These are phyloP conservation scores for Mucor saturninus DNA, from an alignment of 371 early-diverging fungal species.

Conservation along the genomic window DNA sequence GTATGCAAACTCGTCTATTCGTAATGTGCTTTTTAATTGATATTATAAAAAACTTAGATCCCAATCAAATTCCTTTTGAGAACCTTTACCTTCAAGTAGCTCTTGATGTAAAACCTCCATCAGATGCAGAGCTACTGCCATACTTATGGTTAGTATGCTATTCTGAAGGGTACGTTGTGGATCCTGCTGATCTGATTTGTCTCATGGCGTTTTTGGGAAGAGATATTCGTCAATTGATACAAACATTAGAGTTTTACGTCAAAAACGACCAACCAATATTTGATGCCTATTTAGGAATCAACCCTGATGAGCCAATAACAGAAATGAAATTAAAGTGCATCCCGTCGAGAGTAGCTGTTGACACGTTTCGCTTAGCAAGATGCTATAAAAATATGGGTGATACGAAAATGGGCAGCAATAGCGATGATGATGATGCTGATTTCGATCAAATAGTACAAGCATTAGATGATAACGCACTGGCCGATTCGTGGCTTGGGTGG, in stretches of 20 bases:
- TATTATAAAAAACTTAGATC: slow-evolving; percentile 22
- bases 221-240: slow-evolving; percentile 42
- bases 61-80: slow-evolving; percentile 33
- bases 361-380: slow-evolving; percentile 22
- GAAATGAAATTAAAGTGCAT: slow-evolving; percentile 11
- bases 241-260: slow-evolving; percentile 33
- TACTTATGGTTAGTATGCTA: slow-evolving; percentile 49
- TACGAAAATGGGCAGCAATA: not conserved
- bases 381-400: slow-evolving; percentile 10
- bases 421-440: not conserved
- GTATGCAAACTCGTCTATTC: slow-evolving; percentile 36
- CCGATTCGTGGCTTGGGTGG: slow-evolving; percentile 15
- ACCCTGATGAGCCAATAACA: not conserved
- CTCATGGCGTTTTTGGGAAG: slow-evolving; percentile 32
- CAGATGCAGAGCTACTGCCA: slow-evolving; percentile 27
- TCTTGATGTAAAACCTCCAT: slow-evolving; percentile 28
- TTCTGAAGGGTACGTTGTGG: slow-evolving; percentile 40
- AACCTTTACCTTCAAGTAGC: slow-evolving; percentile 26
- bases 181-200: slow-evolving; percentile 35
- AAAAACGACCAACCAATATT: slow-evolving; percentile 15
- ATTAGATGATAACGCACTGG: slow-evolving; percentile 13
- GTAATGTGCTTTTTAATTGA: not conserved
- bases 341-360: slow-evolving; percentile 13
- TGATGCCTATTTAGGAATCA: slow-evolving; percentile 21
- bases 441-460: slow-evolving; percentile 12